phyloP scores from a whole-genome alignment of 2,329 filamentous ascomycete species.

The Fusarium multiceps region DNA sequence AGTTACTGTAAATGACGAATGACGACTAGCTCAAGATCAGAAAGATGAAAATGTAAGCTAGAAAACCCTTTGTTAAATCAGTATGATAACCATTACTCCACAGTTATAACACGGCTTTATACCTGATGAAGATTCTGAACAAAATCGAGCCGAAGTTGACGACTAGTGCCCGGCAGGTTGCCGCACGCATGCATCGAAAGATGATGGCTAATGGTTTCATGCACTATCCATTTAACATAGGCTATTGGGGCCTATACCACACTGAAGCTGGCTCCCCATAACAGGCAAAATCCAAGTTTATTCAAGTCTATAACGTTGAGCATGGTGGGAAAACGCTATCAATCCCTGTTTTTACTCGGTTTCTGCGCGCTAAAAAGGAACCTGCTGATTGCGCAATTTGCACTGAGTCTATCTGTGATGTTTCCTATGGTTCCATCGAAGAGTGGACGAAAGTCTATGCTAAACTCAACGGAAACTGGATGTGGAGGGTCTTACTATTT shows the following conservation, averaged over 20 bases:
- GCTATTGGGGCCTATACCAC: background rate
- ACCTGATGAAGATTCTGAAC: background rate
- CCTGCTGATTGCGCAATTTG: constrained; percentile 10
- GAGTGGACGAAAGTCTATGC: constrained; percentile 9
- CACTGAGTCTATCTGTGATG: constrained; percentile 7
- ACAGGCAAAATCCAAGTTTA: background rate
- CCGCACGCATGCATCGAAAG: background rate
- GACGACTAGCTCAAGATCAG: background rate
- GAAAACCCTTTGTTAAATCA: background rate
- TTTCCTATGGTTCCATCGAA: constrained; percentile 3
- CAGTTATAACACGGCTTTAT: background rate
- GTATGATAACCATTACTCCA: background rate
- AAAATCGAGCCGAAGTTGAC: background rate
- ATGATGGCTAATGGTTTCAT: background rate
- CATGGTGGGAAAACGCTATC: background rate
- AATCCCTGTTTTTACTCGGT: constrained; percentile 1
- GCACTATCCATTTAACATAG: background rate
- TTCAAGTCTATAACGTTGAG: background rate
- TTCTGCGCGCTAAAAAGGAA: background rate
- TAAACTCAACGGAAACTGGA: constrained; percentile 19
- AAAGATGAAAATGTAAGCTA: background rate
- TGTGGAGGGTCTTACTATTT: constrained; percentile 21
- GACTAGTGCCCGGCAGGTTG: background rate
- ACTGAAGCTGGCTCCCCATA: background rate
- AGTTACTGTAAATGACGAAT: background rate